phyloP scores from a whole-genome alignment of 164 flowering plant species.

The Sedum album region DNA sequence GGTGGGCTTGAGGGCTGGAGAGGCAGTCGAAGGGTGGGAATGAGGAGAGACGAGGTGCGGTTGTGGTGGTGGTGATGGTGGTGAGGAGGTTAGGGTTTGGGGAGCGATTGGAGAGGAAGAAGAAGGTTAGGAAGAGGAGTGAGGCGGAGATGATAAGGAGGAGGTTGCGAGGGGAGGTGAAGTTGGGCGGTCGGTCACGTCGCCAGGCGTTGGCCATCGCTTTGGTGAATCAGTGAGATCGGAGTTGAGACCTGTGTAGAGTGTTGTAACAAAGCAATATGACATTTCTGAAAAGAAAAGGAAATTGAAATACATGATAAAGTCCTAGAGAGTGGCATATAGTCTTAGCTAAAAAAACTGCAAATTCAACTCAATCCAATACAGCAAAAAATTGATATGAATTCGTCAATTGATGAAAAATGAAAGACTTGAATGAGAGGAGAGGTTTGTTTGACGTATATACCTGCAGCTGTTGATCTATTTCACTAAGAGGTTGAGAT shows the following conservation, averaged over 20 bases:
- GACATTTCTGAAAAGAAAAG: no score
- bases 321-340: no score
- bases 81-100: constrained; percentile 18
- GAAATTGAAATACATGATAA: no score
- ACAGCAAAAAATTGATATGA: no score
- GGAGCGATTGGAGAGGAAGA: constrained; percentile 23
- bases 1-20: constrained; percentile 63
- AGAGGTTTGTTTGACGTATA: no score
- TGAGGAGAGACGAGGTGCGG: constrained; percentile 15
- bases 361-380: no score
- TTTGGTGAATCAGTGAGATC: neutral
- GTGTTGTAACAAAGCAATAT: no score
- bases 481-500: no score
- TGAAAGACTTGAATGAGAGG: no score
- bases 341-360: no score
- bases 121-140: constrained; percentile 45
- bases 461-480: no score
- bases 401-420: no score
- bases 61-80: neutral
- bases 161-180: constrained; percentile 33
- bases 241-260: neutral
- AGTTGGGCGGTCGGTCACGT: constrained; percentile 38
- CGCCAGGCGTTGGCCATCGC: constrained; percentile 87
- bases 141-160: constrained; percentile 40
- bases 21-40: constrained; percentile 72